phyloP scores from a whole-genome alignment of 192 early-diverging fungal species.

The Backusella mclennaniae region DNA sequence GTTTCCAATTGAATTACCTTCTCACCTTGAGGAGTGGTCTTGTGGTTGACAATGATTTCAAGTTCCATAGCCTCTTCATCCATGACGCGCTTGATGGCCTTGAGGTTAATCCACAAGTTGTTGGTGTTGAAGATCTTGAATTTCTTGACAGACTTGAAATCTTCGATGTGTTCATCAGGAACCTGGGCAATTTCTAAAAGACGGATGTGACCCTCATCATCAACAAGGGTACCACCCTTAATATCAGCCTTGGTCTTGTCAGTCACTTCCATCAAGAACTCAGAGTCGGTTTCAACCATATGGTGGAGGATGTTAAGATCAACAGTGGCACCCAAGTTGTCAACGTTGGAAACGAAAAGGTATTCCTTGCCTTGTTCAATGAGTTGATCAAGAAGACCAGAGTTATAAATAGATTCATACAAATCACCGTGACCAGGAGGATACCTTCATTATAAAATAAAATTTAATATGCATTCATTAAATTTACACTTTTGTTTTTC shows the following conservation, averaged over 20 bases:
- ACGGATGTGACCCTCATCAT: slow-evolving; percentile 92
- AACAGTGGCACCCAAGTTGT: slow-evolving; percentile 97
- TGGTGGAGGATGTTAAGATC: slow-evolving; percentile 91
- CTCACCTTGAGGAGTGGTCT: slow-evolving; percentile 89
- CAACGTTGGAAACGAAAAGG: slow-evolving; percentile 98
- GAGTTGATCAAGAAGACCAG: slow-evolving; percentile 89
- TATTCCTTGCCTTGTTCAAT: slow-evolving; percentile 97
- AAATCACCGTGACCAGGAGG: slow-evolving; percentile 99
- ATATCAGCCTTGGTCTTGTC: slow-evolving; percentile 99
- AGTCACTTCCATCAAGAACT: slow-evolving; percentile 99
- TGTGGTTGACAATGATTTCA: slow-evolving; percentile 98
- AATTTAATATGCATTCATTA: background rate
- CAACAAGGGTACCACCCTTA: slow-evolving; percentile 98
- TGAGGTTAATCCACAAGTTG: slow-evolving; percentile 85
- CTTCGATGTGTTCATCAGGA: slow-evolving; percentile 93
- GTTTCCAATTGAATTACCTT: slow-evolving; percentile 99
- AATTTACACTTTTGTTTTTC: background rate
- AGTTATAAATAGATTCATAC: slow-evolving; percentile 92
- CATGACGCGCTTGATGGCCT: slow-evolving; percentile 85
- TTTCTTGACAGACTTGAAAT: slow-evolving; percentile 99
- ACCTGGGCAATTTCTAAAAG: slow-evolving; percentile 99
- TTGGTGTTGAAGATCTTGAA: slow-evolving; percentile 99
- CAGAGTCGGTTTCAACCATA: slow-evolving; percentile 82
- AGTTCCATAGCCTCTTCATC: slow-evolving; percentile 76
- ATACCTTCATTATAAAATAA: slow-evolving; percentile 56